phyloP scores from a whole-genome alignment of 257 asterid species.

The Nicotiana sylvestris region DNA sequence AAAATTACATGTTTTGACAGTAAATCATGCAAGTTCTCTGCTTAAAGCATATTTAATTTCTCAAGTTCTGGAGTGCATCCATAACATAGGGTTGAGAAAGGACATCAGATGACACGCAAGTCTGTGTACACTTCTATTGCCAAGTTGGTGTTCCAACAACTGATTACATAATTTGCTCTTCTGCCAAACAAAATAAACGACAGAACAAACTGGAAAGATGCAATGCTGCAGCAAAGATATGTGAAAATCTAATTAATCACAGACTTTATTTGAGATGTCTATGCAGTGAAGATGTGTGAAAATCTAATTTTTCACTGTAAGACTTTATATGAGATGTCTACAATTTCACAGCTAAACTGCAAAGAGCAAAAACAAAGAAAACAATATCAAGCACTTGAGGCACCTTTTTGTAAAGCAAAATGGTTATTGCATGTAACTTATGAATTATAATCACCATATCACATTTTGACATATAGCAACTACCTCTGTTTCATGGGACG shows the following conservation, averaged over 20 bases:
- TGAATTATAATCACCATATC: not conserved
- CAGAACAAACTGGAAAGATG: not conserved
- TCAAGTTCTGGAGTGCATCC: not conserved
- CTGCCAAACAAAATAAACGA: not conserved
- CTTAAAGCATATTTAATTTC: not conserved
- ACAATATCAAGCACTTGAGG: not conserved
- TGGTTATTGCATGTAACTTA: no score
- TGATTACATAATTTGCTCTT: not conserved
- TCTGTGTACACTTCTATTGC: not conserved
- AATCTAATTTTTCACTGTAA: not conserved
- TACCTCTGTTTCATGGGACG: constrained; percentile 98
- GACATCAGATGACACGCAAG: not conserved
- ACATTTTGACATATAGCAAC: not conserved
- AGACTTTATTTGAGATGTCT: not conserved
- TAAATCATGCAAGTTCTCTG: not conserved
- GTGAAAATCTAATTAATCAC: not conserved
- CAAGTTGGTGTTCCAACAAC: not conserved
- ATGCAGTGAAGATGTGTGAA: no score
- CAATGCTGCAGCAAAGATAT: not conserved
- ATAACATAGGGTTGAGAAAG: not conserved
- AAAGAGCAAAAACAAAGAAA: not conserved
- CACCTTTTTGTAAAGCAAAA: not conserved
- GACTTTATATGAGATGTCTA: not conserved
- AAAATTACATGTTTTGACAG: not conserved
- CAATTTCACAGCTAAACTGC: no score